These are phyloP conservation scores for Lodderomyces jiufengensis DNA, from an alignment of 1,139 yeast genomes.

Conservation along the genomic window DNA sequence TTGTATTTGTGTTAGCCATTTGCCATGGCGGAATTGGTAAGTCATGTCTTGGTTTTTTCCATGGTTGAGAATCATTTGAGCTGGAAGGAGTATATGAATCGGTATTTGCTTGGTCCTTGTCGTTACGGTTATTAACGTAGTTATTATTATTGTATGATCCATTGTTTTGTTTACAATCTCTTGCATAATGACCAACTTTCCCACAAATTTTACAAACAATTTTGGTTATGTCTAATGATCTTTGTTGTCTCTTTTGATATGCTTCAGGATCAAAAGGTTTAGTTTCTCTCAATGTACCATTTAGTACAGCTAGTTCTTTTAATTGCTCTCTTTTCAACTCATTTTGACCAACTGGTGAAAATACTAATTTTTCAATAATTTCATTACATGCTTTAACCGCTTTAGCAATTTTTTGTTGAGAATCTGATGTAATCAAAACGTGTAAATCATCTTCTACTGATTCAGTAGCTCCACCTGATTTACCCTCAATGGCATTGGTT, in stretches of 20 bases:
- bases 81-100: conserved; percentile 8
- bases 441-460: conserved; percentile 68
- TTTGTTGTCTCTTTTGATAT: conserved; percentile 39
- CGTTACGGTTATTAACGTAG: no score
- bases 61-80: conserved; percentile 11
- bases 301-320: conserved; percentile 85
- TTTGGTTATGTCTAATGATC: conserved; percentile 48
- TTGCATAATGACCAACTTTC: conserved; percentile 77
- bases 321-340: conserved; percentile 88
- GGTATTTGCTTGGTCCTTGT: not conserved
- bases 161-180: conserved; percentile 60
- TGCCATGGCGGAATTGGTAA: conserved; percentile 20
- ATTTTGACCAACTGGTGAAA: conserved; percentile 90
- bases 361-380: conserved; percentile 77
- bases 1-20: conserved; percentile 8
- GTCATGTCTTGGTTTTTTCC: conserved; percentile 16
- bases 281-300: conserved; percentile 86
- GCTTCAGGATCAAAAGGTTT: conserved; percentile 68
- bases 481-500: conserved; percentile 25
- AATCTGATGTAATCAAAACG: conserved; percentile 82
- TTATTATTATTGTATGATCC: not conserved
- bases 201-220: conserved; percentile 80
- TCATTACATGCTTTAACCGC: conserved; percentile 76
- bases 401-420: conserved; percentile 68
- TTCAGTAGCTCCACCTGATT: conserved; percentile 10